phyloP scores from a whole-genome alignment of 768 basidiomycete species.

The Boletus huronensis region DNA sequence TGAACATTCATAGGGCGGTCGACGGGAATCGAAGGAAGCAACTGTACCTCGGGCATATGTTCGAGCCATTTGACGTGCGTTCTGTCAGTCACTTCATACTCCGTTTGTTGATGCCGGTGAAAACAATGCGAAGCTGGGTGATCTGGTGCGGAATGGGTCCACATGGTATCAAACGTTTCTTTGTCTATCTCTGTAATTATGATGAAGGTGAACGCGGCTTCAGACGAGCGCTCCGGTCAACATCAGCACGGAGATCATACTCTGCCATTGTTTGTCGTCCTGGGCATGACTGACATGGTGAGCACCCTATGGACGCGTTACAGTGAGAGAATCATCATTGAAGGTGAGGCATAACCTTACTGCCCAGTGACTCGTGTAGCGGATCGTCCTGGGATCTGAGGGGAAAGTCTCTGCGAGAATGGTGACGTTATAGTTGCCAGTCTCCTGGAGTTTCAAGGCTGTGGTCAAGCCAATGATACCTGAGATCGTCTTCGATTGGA shows the following conservation, averaged over 20 bases:
- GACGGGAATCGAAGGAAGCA: neutral
- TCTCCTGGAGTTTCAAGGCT: conserved; percentile 62
- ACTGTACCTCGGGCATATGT: conserved; percentile 48
- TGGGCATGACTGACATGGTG: conserved; percentile 60
- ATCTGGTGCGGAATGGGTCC: conserved; percentile 56
- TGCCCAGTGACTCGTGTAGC: conserved; percentile 77
- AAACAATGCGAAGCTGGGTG: conserved; percentile 56
- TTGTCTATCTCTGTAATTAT: conserved; percentile 52
- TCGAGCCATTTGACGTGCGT: conserved; percentile 30
- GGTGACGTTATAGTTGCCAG: conserved; percentile 54
- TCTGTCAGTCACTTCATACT: conserved; percentile 43
- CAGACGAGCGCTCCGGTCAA: neutral
- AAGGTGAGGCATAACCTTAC: conserved; percentile 35
- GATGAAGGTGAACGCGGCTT: neutral
- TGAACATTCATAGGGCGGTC: neutral
- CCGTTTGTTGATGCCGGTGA: conserved; percentile 54
- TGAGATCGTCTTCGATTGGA: conserved; percentile 20
- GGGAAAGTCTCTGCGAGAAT: conserved; percentile 68
- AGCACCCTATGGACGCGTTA: conserved; percentile 52
- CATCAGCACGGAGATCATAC: conserved; percentile 32
- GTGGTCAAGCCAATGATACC: conserved; percentile 75
- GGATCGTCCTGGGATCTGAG: conserved; percentile 61
- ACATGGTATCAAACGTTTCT: conserved; percentile 67
- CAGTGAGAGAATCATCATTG: neutral
- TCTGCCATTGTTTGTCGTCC: conserved; percentile 46